phyloP scores from a whole-genome alignment of 192 early-diverging fungal genomes.

The Helicostylum pulchrum region DNA sequence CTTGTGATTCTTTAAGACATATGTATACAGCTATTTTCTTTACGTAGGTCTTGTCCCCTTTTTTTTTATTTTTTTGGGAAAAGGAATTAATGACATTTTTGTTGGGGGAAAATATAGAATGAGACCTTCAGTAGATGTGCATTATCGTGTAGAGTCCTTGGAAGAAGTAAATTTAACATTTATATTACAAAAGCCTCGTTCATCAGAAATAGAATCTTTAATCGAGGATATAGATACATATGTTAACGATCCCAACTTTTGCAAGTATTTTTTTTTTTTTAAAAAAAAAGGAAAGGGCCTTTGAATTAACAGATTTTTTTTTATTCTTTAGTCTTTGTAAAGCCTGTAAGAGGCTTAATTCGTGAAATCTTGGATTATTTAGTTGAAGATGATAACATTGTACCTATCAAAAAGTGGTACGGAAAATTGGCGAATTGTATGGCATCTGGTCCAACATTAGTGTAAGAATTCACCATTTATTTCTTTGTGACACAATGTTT shows the following conservation, averaged over 20 bases:
- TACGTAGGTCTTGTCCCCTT: neutral
- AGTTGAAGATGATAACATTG: conserved; percentile 1
- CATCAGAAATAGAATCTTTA: neutral
- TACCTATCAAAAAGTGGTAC: conserved; percentile 7
- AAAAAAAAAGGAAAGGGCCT: neutral
- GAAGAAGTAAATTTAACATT: neutral
- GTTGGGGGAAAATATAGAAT: neutral
- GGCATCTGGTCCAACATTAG: neutral
- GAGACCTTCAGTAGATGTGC: conserved; percentile 6
- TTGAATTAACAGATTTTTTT: neutral
- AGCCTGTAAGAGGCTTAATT: conserved; percentile 5
- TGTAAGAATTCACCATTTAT: neutral
- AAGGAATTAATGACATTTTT: neutral
- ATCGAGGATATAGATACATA: conserved; percentile 3
- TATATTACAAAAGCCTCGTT: conserved; percentile 1
- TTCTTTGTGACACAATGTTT: no score
- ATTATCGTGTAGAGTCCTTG: neutral
- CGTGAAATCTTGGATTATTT: conserved; percentile 15
- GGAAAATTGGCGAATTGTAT: neutral
- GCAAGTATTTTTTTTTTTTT: neutral
- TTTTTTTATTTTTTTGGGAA: neutral
- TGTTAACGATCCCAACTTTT: conserved; percentile 8
- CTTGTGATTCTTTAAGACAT: neutral
- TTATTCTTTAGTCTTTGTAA: conserved; percentile 4
- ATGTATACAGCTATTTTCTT: conserved; percentile 5